A percentile compares a stretch with the other conserved stretches of the same genome.
These are phyloP conservation scores for Sclerotinia subarctica DNA, from an alignment of 2,329 filamentous ascomycete species.

Conservation along the genomic window DNA sequence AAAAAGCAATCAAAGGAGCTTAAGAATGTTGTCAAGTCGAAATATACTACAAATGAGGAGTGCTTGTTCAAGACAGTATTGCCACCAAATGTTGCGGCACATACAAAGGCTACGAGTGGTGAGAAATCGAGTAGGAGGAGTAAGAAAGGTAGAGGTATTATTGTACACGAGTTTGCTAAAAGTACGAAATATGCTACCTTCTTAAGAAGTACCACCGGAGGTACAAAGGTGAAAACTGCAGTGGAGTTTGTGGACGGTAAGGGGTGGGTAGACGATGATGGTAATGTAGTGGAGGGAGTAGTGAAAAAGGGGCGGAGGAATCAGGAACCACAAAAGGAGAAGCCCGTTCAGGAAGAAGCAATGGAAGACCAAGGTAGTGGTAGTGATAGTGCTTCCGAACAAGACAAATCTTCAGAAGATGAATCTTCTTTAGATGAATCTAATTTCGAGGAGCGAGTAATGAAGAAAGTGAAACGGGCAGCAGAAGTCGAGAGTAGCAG, in stretches of 20 bases:
- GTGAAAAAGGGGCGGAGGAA: conserved; percentile 26
- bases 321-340: conserved; percentile 7
- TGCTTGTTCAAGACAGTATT: conserved; percentile 81
- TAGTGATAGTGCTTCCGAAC: conserved; percentile 19
- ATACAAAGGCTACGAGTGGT: conserved; percentile 41
- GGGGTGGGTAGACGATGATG: conserved; percentile 82
- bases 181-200: conserved; percentile 81
- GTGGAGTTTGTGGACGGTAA: conserved; percentile 75
- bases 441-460: conserved; percentile 13
- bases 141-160: conserved; percentile 55
- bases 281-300: conserved; percentile 65
- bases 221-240: conserved; percentile 46
- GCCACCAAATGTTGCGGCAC: conserved; percentile 51
- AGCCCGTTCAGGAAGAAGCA: neutral
- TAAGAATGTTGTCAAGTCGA: conserved; percentile 62
- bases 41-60: conserved; percentile 77
- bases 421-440: conserved; percentile 23
- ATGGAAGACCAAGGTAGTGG: neutral
- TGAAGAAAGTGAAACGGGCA: conserved; percentile 3
- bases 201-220: conserved; percentile 56
- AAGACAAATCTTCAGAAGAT: conserved; percentile 34
- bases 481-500: conserved; percentile 5
- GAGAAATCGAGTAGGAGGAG: conserved; percentile 50
- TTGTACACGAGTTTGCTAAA: conserved; percentile 88
- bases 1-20: conserved; percentile 54